A percentile compares a stretch with the other conserved stretches of the same genome.
These are phyloP conservation scores for Erysimum cheiri DNA, from an alignment of 441 rosid species.

Conservation along the genomic window DNA sequence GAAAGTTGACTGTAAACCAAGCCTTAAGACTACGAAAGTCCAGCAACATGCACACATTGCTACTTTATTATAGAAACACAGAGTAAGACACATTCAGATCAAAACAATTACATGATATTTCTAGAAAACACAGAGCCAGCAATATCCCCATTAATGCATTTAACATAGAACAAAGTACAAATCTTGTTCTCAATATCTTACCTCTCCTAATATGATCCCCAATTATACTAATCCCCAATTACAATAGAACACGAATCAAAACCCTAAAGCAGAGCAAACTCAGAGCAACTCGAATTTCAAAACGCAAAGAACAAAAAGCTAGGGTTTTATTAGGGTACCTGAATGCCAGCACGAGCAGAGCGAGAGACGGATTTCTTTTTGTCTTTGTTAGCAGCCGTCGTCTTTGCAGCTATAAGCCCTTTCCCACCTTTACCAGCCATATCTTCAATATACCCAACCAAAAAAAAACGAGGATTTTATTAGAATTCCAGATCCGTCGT, in stretches of 20 bases:
- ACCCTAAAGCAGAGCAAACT: not conserved
- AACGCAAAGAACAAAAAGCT: not conserved
- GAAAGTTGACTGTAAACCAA: too few species aligned
- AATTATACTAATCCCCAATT: not conserved
- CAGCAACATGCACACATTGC: not conserved
- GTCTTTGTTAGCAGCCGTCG: conserved; percentile 75
- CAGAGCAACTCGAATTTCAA: not conserved
- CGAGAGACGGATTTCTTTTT: conserved; percentile 79
- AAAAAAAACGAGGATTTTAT: not conserved
- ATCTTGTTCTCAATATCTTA: too few species aligned
- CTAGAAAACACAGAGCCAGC: not conserved
- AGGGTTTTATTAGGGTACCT: conserved; percentile 47
- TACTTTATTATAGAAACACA: not conserved
- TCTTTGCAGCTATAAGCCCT: conserved; percentile 82
- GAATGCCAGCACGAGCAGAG: conserved; percentile 89
- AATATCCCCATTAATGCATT: too few species aligned
- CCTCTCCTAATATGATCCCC: not conserved
- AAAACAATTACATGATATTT: not conserved
- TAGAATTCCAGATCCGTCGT: conserved; percentile 33
- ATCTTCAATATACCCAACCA: not conserved
- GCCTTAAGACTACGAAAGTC: not conserved
- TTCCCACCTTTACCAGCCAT: conserved; percentile 98
- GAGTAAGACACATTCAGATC: not conserved
- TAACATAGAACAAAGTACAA: too few species aligned
- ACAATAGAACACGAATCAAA: not conserved